Evolutionary conservation across 257 asterid genomes (phyloP), one percentile per base, ranked within the genome.

Genomic region (Ballota nigra): DNA sequence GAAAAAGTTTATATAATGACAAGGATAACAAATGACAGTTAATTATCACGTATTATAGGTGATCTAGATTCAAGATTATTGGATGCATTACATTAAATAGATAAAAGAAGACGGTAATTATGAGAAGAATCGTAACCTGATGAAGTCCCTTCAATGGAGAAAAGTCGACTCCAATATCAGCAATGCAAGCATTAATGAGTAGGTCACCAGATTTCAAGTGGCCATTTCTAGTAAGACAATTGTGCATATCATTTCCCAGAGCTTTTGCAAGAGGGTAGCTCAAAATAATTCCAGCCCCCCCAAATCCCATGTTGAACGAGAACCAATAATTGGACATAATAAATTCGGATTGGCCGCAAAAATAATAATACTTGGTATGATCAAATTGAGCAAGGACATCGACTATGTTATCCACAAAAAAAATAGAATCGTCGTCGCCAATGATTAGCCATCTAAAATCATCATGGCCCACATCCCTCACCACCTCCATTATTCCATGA

Each of bases 201-300:
- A n/a, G 29, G 24, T 86, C 93, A 10, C 89, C 88, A 12, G 89
- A 77, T 7, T 9, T 64, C 60, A 75, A 31, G 2, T 77, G 56
- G 9, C 12, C 73, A 70, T 89, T 74, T 65, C 87, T 80, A 64
- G 75, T 75, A 4, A 89, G 70, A 51, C 91, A 87, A 40, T 62
- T 66, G 5, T 80, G 78, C 75, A 87, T 67, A 28, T 79, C 84
- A 1, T 57, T 68, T 0, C 80, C 82, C 51, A 89, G 28, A 8
- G 89, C 88, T 65, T 77, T 81, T 0, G 82, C 96, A 75, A 87
- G 66, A 10, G 89, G 84, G 31, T 80, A 85, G 59, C 96, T 87
- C 73, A 86, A 33, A 9, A 81, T 77, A 16, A 89, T 65, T 8
- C 96, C 96, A 8, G 85, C 92, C 38, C 96, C 96, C 0, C 96